phyloP scores from a whole-genome alignment of 306 rosid species.

The Hippophae tibetana region DNA sequence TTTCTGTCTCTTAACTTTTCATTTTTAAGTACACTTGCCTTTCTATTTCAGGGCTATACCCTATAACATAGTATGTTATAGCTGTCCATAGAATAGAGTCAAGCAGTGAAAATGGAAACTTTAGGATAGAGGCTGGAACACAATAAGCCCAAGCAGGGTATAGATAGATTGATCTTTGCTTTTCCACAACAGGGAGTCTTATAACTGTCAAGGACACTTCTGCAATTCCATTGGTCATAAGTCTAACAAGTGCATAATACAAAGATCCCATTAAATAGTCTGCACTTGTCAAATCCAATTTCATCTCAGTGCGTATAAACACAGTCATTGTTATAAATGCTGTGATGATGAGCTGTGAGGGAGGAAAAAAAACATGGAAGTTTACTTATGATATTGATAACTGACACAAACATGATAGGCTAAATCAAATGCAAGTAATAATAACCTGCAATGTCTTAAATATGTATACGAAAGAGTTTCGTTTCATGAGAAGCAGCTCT shows the following conservation, averaged over 20 bases:
- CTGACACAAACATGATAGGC: not conserved
- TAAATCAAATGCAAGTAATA: not conserved
- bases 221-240: constrained; percentile 68
- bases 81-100: constrained; percentile 27
- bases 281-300: constrained; percentile 44
- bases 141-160: constrained; percentile 38
- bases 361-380: constrained; percentile 1
- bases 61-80: constrained; percentile 28
- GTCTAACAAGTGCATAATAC: constrained; percentile 65
- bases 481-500: constrained; percentile 64
- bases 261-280: constrained; percentile 55
- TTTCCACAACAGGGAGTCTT: constrained; percentile 39
- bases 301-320: constrained; percentile 45
- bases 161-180: constrained; percentile 22
- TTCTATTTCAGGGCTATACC: constrained; percentile 27
- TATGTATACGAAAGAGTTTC: constrained; percentile 60
- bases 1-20: too few relatives aligned
- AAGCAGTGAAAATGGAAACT: constrained; percentile 24
- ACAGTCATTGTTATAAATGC: constrained; percentile 71
- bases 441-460: constrained; percentile 65
- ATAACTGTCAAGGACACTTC: constrained; percentile 63
- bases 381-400: too few relatives aligned
- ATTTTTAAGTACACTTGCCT: constrained; percentile 12
- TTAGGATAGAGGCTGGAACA: constrained; percentile 22
- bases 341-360: constrained; percentile 47